Base-by-base conservation (phyloP, 331 rosid genomes). In the Rhamnella rubrinervis region DNA sequence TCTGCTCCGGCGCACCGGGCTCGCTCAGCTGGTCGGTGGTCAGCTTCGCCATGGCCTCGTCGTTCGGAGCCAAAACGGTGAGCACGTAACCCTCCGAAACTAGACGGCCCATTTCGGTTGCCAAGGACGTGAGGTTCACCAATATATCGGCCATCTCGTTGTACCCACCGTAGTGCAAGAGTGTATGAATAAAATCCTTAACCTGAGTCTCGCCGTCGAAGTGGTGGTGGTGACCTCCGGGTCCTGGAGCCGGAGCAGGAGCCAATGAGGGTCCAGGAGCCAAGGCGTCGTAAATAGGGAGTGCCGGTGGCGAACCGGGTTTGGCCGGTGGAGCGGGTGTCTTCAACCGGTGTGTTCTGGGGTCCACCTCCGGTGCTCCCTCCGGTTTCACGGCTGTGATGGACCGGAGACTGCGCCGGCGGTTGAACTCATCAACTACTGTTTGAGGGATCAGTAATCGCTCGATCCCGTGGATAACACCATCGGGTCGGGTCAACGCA, bases 201-300 rank as follows among this genome's bases (percentile, higher is more conserved):
- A 89, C 96, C 61, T 89, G 86, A 0, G 75, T 74, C 28, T 85
- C 89, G 4, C 96, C 96, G 77, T 89, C 82, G 71, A 89, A 89
- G 59, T 89, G 96, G 65, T 68, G 93, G 79, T 78, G 93, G 2
- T 81, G 75, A 0, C 89, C 89, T 0, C 91, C 93, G 0, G 96
- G 96, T 5, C 91, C 93, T 1, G 96, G 96, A 0, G 96, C 96
- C 13, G 96, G 91, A 1, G 96, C 96, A n/a, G 96, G 96, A 28
- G 96, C 93, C 6, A 89, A 68, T 0, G 81, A 59, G 0, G 96
- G 91, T 20, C 93, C 96, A 0, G 96, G 89, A 6, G 93, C 86
- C 69, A 89, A 2, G 0, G 96, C 96, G 20, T 89, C 89, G 75
- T 35, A 87, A 50, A 89, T 78, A 50, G 96, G 84, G 7, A 89